Percentiles rank a stretch among this genome's conserved stretches.
Evolutionary conservation across 208 protist species (phyloP).

Genomic region (Trypanosoma avium): DNA sequence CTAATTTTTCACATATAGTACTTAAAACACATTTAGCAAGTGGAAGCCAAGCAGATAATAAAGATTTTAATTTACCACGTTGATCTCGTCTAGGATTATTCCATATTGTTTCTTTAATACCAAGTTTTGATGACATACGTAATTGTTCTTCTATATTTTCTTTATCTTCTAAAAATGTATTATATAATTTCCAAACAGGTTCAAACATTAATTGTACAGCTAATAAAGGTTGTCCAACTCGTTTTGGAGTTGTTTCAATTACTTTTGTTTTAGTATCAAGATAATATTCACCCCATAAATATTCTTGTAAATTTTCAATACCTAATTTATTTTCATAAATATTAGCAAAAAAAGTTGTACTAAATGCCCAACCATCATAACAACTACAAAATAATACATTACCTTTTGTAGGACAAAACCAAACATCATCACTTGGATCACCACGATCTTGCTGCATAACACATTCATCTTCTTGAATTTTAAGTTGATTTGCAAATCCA

Average conservation of each 20-base stretch:
- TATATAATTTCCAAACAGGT: constrained; percentile 96
- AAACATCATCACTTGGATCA: constrained; percentile 89
- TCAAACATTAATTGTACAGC: constrained; percentile 97
- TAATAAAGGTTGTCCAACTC: constrained; percentile 85
- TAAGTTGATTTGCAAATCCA: constrained; percentile 78
- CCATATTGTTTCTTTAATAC: constrained; percentile 64
- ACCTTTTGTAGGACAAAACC: constrained; percentile 95
- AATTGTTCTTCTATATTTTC: constrained; percentile 77
- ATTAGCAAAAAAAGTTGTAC: constrained; percentile 86
- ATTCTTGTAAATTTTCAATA: constrained; percentile 59
- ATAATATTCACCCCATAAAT: constrained; percentile 97
- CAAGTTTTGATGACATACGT: constrained; percentile 63
- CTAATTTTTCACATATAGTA: constrained; percentile 82
- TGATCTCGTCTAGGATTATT: constrained; percentile 72
- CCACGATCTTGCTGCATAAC: constrained; percentile 62
- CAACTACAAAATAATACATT: constrained; percentile 98
- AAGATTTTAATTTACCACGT: constrained; percentile 69
- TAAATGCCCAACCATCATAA: constrained; percentile 92
- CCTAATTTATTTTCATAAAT: constrained; percentile 90
- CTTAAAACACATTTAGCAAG: constrained; percentile 90
- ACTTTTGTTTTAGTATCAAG: constrained; percentile 94
- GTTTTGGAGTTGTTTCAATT: constrained; percentile 64
- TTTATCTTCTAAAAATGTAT: constrained; percentile 66
- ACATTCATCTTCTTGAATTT: constrained; percentile 81
- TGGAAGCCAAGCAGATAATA: constrained; percentile 95